Conservation (phyloP, 345 rosid genomes). For the Excoecaria agallocha region DNA sequence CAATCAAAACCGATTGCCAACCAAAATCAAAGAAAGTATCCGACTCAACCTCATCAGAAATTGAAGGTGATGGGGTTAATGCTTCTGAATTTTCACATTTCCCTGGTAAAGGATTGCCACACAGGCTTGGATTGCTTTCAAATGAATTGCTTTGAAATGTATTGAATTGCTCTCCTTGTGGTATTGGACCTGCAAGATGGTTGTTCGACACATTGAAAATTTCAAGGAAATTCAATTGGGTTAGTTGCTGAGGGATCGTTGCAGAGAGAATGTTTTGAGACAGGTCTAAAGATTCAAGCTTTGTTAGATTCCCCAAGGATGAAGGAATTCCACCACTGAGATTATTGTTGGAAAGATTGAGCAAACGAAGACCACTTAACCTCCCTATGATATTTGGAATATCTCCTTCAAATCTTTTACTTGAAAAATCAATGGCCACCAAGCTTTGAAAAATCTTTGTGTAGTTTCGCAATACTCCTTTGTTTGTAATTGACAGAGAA, state of each 20-base stretch:
- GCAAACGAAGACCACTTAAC: not conserved
- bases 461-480: not conserved
- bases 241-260: conserved; percentile 1
- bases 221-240: not conserved
- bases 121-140: not conserved
- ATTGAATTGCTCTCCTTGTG: not conserved
- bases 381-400: not conserved
- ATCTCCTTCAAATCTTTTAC: conserved; percentile 6
- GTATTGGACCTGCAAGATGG: not conserved
- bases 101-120: not conserved
- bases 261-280: conserved; percentile 2
- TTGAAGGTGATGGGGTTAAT: not conserved
- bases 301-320: not conserved
- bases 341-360: not conserved
- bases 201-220: not conserved
- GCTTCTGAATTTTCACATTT: not conserved
- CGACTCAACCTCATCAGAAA: not conserved
- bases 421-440: not conserved
- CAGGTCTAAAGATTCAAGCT: not conserved
- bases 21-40: conserved; percentile 3
- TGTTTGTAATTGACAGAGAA: not conserved
- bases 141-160: not conserved
- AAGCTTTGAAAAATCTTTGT: not conserved
- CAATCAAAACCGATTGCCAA: not conserved
- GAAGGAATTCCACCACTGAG: not conserved